A percentile compares a stretch with the other conserved stretches of the same genome.
phyloP scores from a whole-genome alignment of 1,284 basidiomycete genomes.

The Ceratobasidium sp. region DNA sequence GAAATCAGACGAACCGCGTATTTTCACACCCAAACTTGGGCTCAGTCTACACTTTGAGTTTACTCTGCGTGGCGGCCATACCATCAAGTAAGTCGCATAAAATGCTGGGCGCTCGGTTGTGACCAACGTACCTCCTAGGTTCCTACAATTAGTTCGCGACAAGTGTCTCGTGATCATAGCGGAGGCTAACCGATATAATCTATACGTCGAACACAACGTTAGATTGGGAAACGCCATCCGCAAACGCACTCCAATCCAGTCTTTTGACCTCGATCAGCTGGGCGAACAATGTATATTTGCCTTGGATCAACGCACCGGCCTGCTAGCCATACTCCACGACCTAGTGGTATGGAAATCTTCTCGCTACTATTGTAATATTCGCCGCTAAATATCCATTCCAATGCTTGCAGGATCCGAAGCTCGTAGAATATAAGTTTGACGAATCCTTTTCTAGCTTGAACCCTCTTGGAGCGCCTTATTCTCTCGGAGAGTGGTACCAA shows the following conservation, averaged over 20 bases:
- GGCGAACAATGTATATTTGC: neutral
- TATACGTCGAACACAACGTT: constrained; percentile 18
- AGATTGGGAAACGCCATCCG: neutral
- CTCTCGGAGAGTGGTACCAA: constrained; percentile 46
- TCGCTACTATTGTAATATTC: neutral
- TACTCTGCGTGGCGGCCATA: neutral
- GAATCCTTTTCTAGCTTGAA: constrained; percentile 38
- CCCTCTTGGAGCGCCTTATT: constrained; percentile 25
- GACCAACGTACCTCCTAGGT: neutral
- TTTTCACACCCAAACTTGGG: constrained; percentile 13
- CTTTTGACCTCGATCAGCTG: neutral
- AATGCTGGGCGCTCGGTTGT: neutral
- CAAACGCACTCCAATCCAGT: neutral
- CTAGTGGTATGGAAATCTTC: neutral
- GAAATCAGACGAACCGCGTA: constrained; percentile 13
- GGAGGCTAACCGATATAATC: neutral
- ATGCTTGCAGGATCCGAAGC: neutral
- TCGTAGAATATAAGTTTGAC: constrained; percentile 36
- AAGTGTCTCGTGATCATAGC: constrained; percentile 24
- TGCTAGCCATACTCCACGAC: constrained; percentile 7
- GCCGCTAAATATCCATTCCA: too few species aligned
- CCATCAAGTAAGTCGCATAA: constrained; percentile 15
- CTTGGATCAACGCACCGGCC: constrained; percentile 15
- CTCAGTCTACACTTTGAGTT: constrained; percentile 11
- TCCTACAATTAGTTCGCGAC: constrained; percentile 23